These are phyloP conservation scores for Blastocladiella emersonii DNA, from an alignment of 371 early-diverging fungal species.

Conservation along the genomic window DNA sequence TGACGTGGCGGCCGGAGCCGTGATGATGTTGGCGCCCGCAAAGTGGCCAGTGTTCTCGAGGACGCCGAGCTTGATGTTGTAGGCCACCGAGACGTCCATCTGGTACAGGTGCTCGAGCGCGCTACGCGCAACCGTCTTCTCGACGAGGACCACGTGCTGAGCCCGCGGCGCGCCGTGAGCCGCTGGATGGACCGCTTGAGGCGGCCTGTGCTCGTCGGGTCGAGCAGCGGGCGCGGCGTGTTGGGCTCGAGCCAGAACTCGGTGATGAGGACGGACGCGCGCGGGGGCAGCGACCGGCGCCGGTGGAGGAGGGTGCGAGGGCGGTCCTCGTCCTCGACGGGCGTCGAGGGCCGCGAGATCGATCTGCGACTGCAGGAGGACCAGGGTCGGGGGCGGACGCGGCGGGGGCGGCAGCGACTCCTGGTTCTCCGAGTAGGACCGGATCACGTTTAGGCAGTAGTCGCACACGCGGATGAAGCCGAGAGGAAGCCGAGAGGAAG, in stretches of 20 bases:
- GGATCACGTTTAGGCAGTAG: conserved; percentile 45
- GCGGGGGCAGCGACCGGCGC: background rate
- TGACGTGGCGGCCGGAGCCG: too few relatives aligned
- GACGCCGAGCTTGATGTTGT: conserved; percentile 67
- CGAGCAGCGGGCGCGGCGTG: too few relatives aligned
- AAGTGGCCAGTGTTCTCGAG: conserved; percentile 65
- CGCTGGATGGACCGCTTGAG: conserved; percentile 9
- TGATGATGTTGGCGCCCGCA: conserved; percentile 65
- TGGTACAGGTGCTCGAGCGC: conserved; percentile 67
- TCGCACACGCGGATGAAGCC: conserved; percentile 65
- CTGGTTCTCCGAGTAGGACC: conserved; percentile 23
- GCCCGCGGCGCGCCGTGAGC: conserved; percentile 16
- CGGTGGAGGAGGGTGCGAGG: too few relatives aligned
- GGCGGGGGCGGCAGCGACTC: conserved; percentile 15
- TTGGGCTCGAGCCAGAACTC: background rate
- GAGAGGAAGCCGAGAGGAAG: too few relatives aligned
- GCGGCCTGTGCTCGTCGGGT: too few relatives aligned
- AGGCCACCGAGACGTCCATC: conserved; percentile 55
- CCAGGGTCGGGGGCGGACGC: conserved; percentile 8
- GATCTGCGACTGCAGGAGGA: background rate
- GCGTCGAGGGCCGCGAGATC: too few relatives aligned
- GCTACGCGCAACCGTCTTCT: conserved; percentile 56
- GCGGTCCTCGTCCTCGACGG: too few relatives aligned
- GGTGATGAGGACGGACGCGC: background rate
- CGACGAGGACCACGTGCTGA: conserved; percentile 53